Conservation (phyloP, 2,329 filamentous ascomycete species). For the Ophiocordyceps polyrhachis-furcata region DNA sequence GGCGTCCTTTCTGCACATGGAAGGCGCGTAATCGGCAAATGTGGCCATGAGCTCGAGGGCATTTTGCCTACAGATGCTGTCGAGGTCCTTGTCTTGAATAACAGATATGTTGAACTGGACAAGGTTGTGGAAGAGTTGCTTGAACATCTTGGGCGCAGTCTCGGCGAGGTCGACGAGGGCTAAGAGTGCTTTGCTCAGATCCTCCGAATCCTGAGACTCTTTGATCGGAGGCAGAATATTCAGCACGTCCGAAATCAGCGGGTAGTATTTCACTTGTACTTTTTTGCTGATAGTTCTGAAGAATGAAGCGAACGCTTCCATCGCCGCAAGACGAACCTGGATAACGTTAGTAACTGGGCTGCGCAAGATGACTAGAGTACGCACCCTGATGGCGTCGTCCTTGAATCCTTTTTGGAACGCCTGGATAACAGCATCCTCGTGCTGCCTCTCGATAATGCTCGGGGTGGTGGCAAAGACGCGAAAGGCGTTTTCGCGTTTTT, state of each 20-base stretch:
- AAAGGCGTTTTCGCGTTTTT: slow-evolving; percentile 82
- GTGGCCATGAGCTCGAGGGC: slow-evolving; percentile 94
- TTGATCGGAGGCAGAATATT: slow-evolving; percentile 92
- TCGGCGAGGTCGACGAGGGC: slow-evolving; percentile 90
- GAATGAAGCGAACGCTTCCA: slow-evolving; percentile 93
- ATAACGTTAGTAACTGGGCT: not conserved
- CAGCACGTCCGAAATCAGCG: slow-evolving; percentile 73
- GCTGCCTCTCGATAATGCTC: slow-evolving; percentile 87
- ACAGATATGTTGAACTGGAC: slow-evolving; percentile 87
- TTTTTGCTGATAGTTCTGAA: slow-evolving; percentile 85
- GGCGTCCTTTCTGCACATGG: slow-evolving; percentile 88
- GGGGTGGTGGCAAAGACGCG: slow-evolving; percentile 91
- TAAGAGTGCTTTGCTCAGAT: slow-evolving; percentile 75
- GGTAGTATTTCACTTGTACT: slow-evolving; percentile 70
- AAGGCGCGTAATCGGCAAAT: slow-evolving; percentile 84
- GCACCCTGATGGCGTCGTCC: slow-evolving; percentile 63
- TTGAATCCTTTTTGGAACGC: slow-evolving; percentile 88
- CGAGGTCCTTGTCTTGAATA: slow-evolving; percentile 88
- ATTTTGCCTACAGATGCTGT: slow-evolving; percentile 80
- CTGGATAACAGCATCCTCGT: slow-evolving; percentile 72
- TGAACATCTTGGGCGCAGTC: slow-evolving; percentile 94
- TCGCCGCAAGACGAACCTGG: slow-evolving; percentile 76
- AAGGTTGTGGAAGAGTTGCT: slow-evolving; percentile 76
- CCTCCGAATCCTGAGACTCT: slow-evolving; percentile 74
- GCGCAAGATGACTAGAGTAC: slow-evolving; percentile 7